Base-by-base conservation (phyloP, 2,329 filamentous ascomycete genomes). In the Fusarium continuum region DNA sequence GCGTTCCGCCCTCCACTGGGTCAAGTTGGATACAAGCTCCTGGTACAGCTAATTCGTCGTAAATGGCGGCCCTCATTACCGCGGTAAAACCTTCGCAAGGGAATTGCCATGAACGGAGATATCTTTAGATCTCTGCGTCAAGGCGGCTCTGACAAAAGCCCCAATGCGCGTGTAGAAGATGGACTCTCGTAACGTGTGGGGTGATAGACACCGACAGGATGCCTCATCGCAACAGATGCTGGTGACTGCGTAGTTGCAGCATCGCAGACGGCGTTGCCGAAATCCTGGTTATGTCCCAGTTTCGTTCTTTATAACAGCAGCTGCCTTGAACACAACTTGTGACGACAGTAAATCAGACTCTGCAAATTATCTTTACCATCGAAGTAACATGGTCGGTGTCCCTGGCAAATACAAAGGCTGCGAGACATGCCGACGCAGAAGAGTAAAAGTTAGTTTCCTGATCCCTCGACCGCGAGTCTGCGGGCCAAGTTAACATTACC, bases 391-490 rank as follows among this genome's bases (percentile, higher is more conserved):
- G 85, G 85, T 87, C 64, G 85, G 85, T 48, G 85, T 88, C 55
- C 81, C 85, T 31, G 85, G 85, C 46, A 88, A 87, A 73, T 88
- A 84, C 72, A 87, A 87, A 73, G 85, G 85, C 31, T 88, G 85
- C 74, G 85, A 87, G 73, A 88, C 85, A 22, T 88, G 86, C 70
- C 78, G 85, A 43, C 76, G 79, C 23, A 77, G 85, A 46, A 80
- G 86, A 72, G 85, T 88, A 59, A 86, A 85, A 72, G 85, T 86
- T 76, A 63, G 80, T 65, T 28, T 38, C 16, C 22, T 14, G 22
- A 20, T 16, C 23, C 22, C 19, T 28, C 14, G 20, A 56, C 34
- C 22, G 16, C 9, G 17, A 16, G 17, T 16, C 39, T 20, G 6
- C 16, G 32, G n/a, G 22, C 11, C 39, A 32, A 38, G 17, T 40